phyloP scores from a whole-genome alignment of 2,329 filamentous ascomycete species.

The Metarhizium anisopliae region DNA sequence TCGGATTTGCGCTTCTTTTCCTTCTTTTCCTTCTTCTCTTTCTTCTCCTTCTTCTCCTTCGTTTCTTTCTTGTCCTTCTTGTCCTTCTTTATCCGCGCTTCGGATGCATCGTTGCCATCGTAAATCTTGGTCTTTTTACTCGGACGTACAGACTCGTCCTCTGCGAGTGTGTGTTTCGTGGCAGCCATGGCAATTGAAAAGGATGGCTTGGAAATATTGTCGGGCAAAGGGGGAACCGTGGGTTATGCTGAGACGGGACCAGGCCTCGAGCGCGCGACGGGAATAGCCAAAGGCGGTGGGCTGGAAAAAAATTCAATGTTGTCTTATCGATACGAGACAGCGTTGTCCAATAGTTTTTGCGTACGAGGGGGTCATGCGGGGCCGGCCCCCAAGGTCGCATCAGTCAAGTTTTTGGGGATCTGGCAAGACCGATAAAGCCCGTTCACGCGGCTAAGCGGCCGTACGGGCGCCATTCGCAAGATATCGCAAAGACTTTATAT shows the following conservation, averaged over 20 bases:
- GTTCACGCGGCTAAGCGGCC: too few relatives aligned
- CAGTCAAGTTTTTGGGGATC: too few relatives aligned
- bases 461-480: too few relatives aligned
- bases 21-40: conserved; percentile 22
- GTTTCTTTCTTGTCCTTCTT: conserved; percentile 29
- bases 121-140: conserved; percentile 32
- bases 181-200: conserved; percentile 24
- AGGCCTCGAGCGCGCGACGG: neutral
- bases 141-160: conserved; percentile 25
- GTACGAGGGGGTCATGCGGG: neutral
- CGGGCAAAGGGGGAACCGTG: too few relatives aligned
- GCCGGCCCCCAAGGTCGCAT: neutral
- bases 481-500: too few relatives aligned
- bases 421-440: too few relatives aligned
- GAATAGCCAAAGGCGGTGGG: conserved; percentile 5
- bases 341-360: neutral
- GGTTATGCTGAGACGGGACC: too few relatives aligned
- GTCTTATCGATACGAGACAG: conserved; percentile 23
- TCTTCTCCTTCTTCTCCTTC: conserved; percentile 7
- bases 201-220: too few relatives aligned
- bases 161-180: conserved; percentile 29
- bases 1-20: conserved; percentile 24
- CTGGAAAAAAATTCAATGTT: conserved; percentile 11
- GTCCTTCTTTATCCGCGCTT: conserved; percentile 29
- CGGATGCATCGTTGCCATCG: conserved; percentile 16